These are phyloP conservation scores for Phytophthora syringae DNA, from an alignment of 352 stramenopile species.

Conservation along the genomic window DNA sequence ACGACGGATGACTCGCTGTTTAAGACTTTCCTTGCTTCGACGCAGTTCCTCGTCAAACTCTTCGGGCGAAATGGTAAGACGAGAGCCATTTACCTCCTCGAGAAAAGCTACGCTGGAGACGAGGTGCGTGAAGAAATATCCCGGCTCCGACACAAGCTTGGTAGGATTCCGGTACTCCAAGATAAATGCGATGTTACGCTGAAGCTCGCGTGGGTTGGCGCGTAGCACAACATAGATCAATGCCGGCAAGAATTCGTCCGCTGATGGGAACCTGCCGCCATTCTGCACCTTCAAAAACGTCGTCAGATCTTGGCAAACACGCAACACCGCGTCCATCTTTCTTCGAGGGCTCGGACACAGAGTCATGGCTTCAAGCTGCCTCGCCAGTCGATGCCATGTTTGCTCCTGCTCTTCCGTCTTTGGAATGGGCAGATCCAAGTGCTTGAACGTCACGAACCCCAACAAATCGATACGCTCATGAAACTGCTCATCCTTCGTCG, in stretches of 20 bases:
- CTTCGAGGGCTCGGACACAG: conserved; percentile 71
- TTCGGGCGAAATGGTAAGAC: conserved; percentile 73
- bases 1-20: conserved; percentile 9
- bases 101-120: conserved; percentile 83
- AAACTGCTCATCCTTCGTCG: conserved; percentile 64
- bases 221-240: conserved; percentile 93
- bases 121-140: conserved; percentile 94
- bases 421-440: conserved; percentile 84
- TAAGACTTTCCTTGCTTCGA: conserved; percentile 38
- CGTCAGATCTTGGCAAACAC: conserved; percentile 78
- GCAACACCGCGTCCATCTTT: conserved; percentile 85
- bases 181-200: conserved; percentile 90
- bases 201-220: conserved; percentile 80
- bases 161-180: conserved; percentile 76
- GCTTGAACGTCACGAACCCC: conserved; percentile 81
- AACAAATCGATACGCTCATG: conserved; percentile 71
- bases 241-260: conserved; percentile 92
- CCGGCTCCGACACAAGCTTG: conserved; percentile 87
- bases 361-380: conserved; percentile 54
- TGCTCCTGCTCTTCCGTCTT: conserved; percentile 35
- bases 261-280: conserved; percentile 70
- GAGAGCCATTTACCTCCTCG: conserved; percentile 73
- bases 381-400: conserved; percentile 51
- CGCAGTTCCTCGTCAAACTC: conserved; percentile 75
- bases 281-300: conserved; percentile 61